Conservation (phyloP, 208 protist species). For the Zelonia costaricensis region DNA sequence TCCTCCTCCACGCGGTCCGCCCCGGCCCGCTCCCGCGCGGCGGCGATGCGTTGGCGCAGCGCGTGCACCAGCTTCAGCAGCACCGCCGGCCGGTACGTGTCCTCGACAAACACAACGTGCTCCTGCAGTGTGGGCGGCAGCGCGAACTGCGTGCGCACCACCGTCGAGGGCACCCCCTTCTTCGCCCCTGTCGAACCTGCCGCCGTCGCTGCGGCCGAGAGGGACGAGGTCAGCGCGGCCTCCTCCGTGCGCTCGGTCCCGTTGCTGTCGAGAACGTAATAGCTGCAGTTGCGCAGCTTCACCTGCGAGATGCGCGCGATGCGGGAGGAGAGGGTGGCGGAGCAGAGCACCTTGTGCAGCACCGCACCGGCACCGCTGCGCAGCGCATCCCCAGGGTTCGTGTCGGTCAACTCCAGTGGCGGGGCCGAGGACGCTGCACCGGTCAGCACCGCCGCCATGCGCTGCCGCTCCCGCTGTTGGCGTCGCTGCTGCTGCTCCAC, state of each 20-base stretch:
- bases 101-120: conserved; percentile 84
- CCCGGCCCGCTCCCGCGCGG: conserved; percentile 1
- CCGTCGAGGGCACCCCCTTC: background rate
- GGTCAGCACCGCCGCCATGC: background rate
- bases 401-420: background rate
- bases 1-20: conserved; percentile 3
- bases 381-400: conserved; percentile 4
- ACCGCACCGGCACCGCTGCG: background rate
- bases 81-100: conserved; percentile 79
- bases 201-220: background rate
- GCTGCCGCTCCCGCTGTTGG: conserved; percentile 16
- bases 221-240: background rate
- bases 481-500: conserved; percentile 13
- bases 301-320: conserved; percentile 84
- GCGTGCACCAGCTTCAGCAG: conserved; percentile 80
- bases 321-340: conserved; percentile 87
- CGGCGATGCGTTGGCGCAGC: conserved; percentile 36
- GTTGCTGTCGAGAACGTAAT: conserved; percentile 78
- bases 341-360: conserved; percentile 89
- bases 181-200: background rate
- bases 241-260: conserved; percentile 49
- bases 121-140: conserved; percentile 83
- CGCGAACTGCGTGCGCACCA: conserved; percentile 70
- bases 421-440: background rate
- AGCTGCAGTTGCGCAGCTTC: conserved; percentile 82